These are phyloP conservation scores for Yamadazyma spencermartinsiae DNA, from an alignment of 1,139 yeast genomes.

Conservation along the genomic window DNA sequence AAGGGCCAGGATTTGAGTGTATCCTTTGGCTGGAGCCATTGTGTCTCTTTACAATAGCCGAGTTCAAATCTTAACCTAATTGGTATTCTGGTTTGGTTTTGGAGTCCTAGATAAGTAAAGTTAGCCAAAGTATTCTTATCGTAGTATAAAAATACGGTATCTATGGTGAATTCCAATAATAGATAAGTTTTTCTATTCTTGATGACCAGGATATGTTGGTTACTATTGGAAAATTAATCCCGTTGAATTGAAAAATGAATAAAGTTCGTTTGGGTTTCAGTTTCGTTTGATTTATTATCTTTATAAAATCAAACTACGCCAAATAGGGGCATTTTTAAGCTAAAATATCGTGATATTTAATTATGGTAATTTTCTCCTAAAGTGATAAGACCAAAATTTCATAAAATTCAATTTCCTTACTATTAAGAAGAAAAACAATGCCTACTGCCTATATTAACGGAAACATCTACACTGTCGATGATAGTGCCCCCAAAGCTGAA, in stretches of 20 bases:
- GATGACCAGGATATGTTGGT: background rate
- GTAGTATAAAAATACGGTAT: background rate
- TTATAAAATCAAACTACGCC: too few relatives aligned
- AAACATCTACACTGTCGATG: slow-evolving; percentile 18
- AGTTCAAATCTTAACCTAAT: background rate
- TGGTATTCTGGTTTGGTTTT: too few relatives aligned
- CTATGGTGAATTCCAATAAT: background rate
- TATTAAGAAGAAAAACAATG: slow-evolving; percentile 12
- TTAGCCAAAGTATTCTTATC: background rate
- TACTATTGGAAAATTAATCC: background rate
- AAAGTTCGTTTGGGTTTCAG: too few relatives aligned
- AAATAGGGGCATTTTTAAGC: background rate
- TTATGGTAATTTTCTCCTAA: background rate
- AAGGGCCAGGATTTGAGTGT: too few relatives aligned
- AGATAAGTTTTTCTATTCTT: background rate
- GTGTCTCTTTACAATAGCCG: too few relatives aligned
- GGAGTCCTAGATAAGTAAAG: background rate
- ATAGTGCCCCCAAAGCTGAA: slow-evolving; percentile 13
- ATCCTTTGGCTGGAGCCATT: too few relatives aligned
- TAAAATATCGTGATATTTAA: background rate
- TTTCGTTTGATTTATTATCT: too few relatives aligned
- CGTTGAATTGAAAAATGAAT: too few relatives aligned
- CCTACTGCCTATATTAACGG: slow-evolving; percentile 21
- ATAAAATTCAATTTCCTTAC: background rate
- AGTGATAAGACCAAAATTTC: background rate